Evolutionary conservation across 768 basidiomycete genomes (phyloP).

Genomic region (Hericium rajendrae): DNA sequence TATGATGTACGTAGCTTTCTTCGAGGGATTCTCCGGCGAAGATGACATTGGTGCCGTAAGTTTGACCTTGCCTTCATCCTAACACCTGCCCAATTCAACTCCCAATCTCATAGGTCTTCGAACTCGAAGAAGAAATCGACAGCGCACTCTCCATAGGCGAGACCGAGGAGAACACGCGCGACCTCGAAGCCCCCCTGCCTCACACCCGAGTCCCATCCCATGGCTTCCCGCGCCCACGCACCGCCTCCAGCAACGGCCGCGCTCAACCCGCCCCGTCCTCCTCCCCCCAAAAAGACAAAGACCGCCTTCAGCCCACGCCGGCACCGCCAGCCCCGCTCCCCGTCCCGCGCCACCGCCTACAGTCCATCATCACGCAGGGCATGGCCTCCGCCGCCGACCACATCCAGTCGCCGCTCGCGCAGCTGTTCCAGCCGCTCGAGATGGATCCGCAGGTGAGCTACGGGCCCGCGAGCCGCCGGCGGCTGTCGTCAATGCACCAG

Average conservation of each 20-base stretch:
- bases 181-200: no score
- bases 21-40: constrained; percentile 69
- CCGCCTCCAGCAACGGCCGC: constrained; percentile 18
- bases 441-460: constrained; percentile 34
- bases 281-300: not conserved
- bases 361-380: constrained; percentile 33
- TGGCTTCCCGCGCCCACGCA: constrained; percentile 20
- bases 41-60: constrained; percentile 68
- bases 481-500: constrained; percentile 24
- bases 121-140: constrained; percentile 58
- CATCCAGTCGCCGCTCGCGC: constrained; percentile 57
- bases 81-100: constrained; percentile 1
- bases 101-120: constrained; percentile 49
- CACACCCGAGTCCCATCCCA: constrained; percentile 15
- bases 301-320: not conserved
- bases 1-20: constrained; percentile 42
- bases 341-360: constrained; percentile 28
- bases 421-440: constrained; percentile 60
- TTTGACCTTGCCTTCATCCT: constrained; percentile 1
- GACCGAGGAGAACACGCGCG: no score
- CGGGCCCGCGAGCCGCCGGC: constrained; percentile 30
- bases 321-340: not conserved
- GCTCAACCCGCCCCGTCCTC: not conserved
- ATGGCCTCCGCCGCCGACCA: constrained; percentile 26
- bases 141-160: constrained; percentile 49